Evolutionary conservation across 257 asterid genomes (phyloP), one percentile per base, ranked within the genome.

Genomic region (Orobanche coerulescens): DNA sequence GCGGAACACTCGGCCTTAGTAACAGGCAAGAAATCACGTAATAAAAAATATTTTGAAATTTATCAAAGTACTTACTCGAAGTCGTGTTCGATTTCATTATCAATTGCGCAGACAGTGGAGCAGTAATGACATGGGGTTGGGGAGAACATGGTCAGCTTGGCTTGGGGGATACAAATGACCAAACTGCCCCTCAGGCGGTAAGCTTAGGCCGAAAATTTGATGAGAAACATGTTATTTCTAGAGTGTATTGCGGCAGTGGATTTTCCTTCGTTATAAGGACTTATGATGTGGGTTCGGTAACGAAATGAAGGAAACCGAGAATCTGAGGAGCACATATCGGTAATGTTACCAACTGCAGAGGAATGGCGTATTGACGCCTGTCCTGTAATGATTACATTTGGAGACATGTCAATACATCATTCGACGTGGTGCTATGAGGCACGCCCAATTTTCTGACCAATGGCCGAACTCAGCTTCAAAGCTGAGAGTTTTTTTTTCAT

Each of bases 141-240:
- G 97, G 95, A 14, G 98, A 92, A 81, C 98, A 92, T 18, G 97
- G 97, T 23, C 98, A 93, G 67, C 94, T 93, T 55, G 98, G 98
- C 31, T 69, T 86, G 61, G 96, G 97, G 55, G 75, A 76, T 75
- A 57, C 83, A 20, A 36, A 16, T 2, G 93, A 93, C 67, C 79
- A 79, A 68, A 65, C 74, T 22, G 26, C 26, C 13, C 98, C 97
- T 44, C 86, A 34, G 59, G 54, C 69, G 20, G 87, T 86, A 62
- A 65, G 18, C 63, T 72, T 77, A 40, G 71, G 73, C 68, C 34
- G 55, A 42, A 71, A 65, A 42, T 18, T 11, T 0, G 40, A 54
- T 2, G 55, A 13, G 16, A 67, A 67, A 22, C 69, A 43, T 39
- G 71, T 71, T 58, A n/a, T 37, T 62, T 52, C 69, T 15, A 73